Evolutionary conservation across 2,329 filamentous ascomycete genomes (phyloP).

Genomic region (Fusarium zealandicum): DNA sequence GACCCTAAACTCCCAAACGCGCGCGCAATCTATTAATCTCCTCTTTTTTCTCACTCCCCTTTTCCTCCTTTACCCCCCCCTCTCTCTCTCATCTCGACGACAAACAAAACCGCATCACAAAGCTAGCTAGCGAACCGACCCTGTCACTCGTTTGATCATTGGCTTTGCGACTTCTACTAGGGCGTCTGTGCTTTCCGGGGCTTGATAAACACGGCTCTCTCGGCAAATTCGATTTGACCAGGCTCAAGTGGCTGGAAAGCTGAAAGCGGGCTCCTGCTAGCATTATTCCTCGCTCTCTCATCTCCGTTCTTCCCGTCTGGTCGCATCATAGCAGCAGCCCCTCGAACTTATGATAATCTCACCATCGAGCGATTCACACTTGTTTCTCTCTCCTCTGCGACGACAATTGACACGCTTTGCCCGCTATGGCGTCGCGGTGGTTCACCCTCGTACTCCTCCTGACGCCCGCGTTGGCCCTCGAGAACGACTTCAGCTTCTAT

Average conservation of each 20-base stretch:
- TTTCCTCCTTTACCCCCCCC: background rate
- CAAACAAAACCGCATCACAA: too few species aligned
- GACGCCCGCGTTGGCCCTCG: slow-evolving; percentile 30
- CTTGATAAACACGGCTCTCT: background rate
- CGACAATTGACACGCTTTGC: background rate
- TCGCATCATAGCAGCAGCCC: background rate
- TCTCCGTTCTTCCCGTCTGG: background rate
- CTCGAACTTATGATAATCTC: background rate
- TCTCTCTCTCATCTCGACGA: background rate
- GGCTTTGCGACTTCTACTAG: slow-evolving; percentile 6
- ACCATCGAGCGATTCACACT: background rate
- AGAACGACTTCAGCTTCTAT: slow-evolving; percentile 48
- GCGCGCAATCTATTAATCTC: too few species aligned
- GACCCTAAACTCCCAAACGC: background rate
- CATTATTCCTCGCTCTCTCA: background rate
- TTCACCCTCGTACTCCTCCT: slow-evolving; percentile 44
- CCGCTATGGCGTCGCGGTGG: slow-evolving; percentile 41
- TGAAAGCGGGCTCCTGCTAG: slow-evolving; percentile 18
- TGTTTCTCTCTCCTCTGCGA: background rate
- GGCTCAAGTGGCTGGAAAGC: slow-evolving; percentile 22
- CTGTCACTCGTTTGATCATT: slow-evolving; percentile 2
- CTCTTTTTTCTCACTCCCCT: slow-evolving; percentile 1
- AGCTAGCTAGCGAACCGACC: background rate
- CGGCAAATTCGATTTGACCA: slow-evolving; percentile 1
- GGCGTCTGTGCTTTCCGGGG: background rate